Evolutionary conservation across 257 asterid genomes (phyloP).

Genomic region (Solanum gracilifrons): DNA sequence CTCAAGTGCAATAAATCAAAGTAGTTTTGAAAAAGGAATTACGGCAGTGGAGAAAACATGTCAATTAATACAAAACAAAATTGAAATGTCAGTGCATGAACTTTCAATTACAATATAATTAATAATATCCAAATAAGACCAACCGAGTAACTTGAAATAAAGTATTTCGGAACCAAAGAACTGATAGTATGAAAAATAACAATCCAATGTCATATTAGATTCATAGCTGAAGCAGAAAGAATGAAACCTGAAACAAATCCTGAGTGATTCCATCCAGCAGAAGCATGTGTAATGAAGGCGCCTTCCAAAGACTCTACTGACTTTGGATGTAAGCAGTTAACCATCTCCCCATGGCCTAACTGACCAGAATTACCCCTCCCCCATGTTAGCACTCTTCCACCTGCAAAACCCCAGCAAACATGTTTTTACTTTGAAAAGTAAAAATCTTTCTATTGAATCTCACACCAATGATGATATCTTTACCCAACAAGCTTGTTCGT

Average conservation of each 20-base stretch:
- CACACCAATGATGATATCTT: background rate
- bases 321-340: slow-evolving; percentile 35
- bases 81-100: background rate
- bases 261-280: slow-evolving; percentile 99
- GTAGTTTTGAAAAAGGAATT: background rate
- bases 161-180: background rate
- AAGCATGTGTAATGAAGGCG: slow-evolving; percentile 34
- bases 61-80: background rate
- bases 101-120: background rate
- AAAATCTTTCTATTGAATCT: background rate
- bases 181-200: background rate
- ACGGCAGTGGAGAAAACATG: background rate
- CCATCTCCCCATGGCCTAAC: slow-evolving; percentile 73
- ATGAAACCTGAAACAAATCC: slow-evolving; percentile 73
- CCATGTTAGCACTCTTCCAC: slow-evolving; percentile 80
- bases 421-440: background rate
- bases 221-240: background rate
- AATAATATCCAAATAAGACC: background rate
- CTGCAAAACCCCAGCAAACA: slow-evolving; percentile 21
- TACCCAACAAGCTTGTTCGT: background rate
- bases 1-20: background rate
- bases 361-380: slow-evolving; percentile 93
- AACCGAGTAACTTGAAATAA: background rate
- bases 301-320: slow-evolving; percentile 33
- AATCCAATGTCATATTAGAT: background rate